phyloP scores from a whole-genome alignment of 208 protist species.

The Borovskyia barvae region DNA sequence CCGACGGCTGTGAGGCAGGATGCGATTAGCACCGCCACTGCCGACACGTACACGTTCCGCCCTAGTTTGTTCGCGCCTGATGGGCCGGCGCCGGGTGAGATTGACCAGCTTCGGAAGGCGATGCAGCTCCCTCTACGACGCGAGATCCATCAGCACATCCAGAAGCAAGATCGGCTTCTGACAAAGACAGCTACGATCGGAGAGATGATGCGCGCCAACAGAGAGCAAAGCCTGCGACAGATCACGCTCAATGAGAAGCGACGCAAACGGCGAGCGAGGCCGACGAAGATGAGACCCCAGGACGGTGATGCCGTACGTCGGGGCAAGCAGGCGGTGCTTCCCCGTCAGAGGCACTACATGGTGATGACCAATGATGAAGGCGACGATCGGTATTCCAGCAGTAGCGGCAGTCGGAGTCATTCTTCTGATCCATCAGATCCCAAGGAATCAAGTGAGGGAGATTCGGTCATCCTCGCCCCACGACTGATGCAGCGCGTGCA shows the following conservation, averaged over 20 bases:
- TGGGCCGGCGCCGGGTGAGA: constrained; percentile 36
- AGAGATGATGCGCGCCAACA: constrained; percentile 75
- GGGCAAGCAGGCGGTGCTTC: too few species aligned
- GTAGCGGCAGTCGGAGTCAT: neutral
- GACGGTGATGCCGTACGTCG: too few species aligned
- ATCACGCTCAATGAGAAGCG: constrained; percentile 42
- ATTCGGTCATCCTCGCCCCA: constrained; percentile 5
- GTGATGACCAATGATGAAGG: neutral
- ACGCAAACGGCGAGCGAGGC: constrained; percentile 12
- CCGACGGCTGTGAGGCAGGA: constrained; percentile 14
- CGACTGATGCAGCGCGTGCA: constrained; percentile 23
- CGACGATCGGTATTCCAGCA: too few species aligned
- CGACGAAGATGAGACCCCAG: too few species aligned
- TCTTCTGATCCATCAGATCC: too few species aligned
- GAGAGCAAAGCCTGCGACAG: constrained; percentile 45
- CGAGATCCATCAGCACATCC: constrained; percentile 37
- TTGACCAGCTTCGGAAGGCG: constrained; percentile 19
- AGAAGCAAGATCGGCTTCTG: constrained; percentile 36
- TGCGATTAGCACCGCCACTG: constrained; percentile 32
- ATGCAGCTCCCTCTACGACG: constrained; percentile 37
- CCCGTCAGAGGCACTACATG: constrained; percentile 9
- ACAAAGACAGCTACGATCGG: constrained; percentile 60
- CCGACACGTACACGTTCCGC: constrained; percentile 70
- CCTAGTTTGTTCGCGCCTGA: constrained; percentile 73
- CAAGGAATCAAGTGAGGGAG: too few species aligned